A percentile compares a stretch with the other conserved stretches of the same genome.
Evolutionary conservation across 1,284 basidiomycete species (phyloP).

Genomic region (Stygiomarasmius scandens): DNA sequence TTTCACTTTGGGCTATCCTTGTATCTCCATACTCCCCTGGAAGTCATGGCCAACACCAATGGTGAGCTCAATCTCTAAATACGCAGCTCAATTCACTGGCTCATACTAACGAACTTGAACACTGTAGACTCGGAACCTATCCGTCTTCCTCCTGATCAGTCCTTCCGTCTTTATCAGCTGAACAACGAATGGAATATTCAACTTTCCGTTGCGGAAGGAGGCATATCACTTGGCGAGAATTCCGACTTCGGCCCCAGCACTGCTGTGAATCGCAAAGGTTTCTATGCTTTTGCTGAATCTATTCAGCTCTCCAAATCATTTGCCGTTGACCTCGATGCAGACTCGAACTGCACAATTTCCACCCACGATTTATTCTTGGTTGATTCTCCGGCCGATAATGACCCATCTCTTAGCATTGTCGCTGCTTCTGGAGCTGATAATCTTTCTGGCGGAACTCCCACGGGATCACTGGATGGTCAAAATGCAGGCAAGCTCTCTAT

Average conservation of each 20-base stretch:
- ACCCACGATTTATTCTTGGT: neutral
- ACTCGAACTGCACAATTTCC: neutral
- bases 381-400: neutral
- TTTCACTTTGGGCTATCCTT: no score
- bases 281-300: neutral
- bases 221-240: neutral
- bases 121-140: no score
- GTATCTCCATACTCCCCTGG: no score
- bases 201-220: conserved; percentile 1
- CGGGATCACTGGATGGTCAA: neutral
- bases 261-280: neutral
- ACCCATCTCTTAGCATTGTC: neutral
- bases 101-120: no score
- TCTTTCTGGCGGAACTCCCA: neutral
- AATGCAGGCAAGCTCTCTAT: neutral
- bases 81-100: no score
- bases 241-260: neutral
- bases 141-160: neutral
- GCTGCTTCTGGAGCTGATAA: neutral
- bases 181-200: neutral
- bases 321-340: neutral
- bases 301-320: neutral
- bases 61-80: no score
- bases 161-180: neutral
- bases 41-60: no score